Evolutionary conservation across 441 rosid species (phyloP).

Genomic region (Pelargonium myrrhifolium): DNA sequence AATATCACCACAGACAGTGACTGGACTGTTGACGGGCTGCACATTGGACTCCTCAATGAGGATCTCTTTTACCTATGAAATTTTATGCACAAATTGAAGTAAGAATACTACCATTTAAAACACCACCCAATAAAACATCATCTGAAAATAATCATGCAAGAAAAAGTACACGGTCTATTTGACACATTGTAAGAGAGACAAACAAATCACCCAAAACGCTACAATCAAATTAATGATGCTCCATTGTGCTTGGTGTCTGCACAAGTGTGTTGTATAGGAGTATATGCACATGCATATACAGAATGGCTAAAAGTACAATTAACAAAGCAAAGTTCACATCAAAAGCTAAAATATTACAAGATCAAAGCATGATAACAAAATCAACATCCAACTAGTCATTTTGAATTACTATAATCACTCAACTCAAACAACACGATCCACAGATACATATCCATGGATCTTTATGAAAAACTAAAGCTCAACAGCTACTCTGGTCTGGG

Average conservation of each 20-base stretch:
- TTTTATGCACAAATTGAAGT: slow-evolving; percentile 1
- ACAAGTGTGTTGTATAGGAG: background rate
- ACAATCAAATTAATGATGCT: background rate
- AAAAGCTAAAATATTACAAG: too few relatives aligned
- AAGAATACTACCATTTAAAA: background rate
- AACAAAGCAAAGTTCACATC: background rate
- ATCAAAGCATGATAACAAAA: too few relatives aligned
- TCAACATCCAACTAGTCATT: background rate
- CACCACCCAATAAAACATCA: too few relatives aligned
- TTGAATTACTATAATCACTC: background rate
- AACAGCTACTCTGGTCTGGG: background rate
- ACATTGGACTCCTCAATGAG: slow-evolving; percentile 98
- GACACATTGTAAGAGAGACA: background rate
- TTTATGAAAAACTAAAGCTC: background rate
- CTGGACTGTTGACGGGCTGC: slow-evolving; percentile 98
- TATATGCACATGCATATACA: background rate
- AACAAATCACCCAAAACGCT: background rate
- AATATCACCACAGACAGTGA: slow-evolving; percentile 97
- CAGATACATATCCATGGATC: background rate
- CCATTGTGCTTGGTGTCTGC: background rate
- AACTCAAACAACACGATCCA: background rate
- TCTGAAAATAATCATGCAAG: background rate
- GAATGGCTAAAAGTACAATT: background rate
- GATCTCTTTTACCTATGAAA: slow-evolving; percentile 81
- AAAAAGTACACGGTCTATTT: background rate